phyloP scores from a whole-genome alignment of 164 flowering plant genomes.

The Malania oleifera region DNA sequence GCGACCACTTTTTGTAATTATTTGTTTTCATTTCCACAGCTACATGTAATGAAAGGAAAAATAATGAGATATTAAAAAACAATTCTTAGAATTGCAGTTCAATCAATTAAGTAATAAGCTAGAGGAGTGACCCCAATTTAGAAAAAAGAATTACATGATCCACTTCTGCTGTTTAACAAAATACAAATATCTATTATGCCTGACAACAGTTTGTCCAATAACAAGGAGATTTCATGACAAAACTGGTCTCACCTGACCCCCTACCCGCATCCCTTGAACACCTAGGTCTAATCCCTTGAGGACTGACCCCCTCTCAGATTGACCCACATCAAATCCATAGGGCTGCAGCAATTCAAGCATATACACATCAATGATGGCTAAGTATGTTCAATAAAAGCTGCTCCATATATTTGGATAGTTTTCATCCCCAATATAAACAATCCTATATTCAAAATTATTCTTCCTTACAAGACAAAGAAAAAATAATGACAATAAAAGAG shows the following conservation, averaged over 20 bases:
- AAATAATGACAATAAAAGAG: neutral
- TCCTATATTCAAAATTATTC: no score
- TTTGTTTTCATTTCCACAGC: neutral
- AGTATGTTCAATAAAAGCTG: no score
- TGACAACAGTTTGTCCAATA: neutral
- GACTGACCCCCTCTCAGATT: slow-evolving; percentile 79
- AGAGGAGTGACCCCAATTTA: neutral
- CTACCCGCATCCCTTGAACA: slow-evolving; percentile 89
- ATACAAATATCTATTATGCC: neutral
- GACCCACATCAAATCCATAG: slow-evolving; percentile 96
- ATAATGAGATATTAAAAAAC: neutral
- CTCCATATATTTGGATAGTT: no score
- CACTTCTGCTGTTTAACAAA: neutral
- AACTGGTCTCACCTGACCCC: slow-evolving; percentile 72
- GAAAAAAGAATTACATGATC: neutral
- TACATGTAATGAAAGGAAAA: neutral
- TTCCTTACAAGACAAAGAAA: neutral
- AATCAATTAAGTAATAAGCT: neutral
- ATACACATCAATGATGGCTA: neutral
- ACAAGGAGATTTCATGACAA: neutral
- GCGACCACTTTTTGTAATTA: no score
- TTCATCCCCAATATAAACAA: no score
- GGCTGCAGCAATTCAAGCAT: slow-evolving; percentile 55
- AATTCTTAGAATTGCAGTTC: neutral
- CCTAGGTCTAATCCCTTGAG: slow-evolving; percentile 92